These are phyloP conservation scores for Colletotrichum sojae DNA, from an alignment of 2,329 filamentous ascomycete species.

Conservation along the genomic window DNA sequence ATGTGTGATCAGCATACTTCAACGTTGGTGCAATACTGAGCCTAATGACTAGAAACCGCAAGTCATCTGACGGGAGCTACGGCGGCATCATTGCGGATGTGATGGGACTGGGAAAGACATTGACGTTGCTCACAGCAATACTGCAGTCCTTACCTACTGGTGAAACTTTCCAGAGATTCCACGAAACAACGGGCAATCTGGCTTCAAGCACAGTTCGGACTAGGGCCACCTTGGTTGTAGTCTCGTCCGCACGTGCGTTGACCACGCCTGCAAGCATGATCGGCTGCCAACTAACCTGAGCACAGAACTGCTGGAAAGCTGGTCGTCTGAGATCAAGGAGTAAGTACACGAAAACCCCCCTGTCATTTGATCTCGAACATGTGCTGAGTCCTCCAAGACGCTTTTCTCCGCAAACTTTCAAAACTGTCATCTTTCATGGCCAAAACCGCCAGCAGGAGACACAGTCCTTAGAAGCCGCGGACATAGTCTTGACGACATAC, in stretches of 20 bases:
- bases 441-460: background rate
- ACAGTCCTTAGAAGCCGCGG: background rate
- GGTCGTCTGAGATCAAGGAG: background rate
- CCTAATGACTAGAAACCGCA: background rate
- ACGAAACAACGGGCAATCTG: background rate
- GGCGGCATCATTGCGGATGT: background rate
- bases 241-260: background rate
- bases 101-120: background rate
- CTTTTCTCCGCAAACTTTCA: background rate
- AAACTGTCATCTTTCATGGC: background rate
- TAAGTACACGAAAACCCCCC: background rate
- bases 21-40: background rate
- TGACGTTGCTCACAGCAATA: background rate
- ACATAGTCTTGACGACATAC: background rate
- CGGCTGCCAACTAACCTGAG: background rate
- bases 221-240: background rate
- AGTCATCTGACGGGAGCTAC: background rate
- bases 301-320: background rate
- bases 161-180: background rate
- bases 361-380: too few relatives aligned
- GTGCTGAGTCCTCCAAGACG: background rate
- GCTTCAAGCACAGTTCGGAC: background rate
- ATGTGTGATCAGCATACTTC: background rate
- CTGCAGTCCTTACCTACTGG: background rate
- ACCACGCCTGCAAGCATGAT: background rate